Conservation (phyloP, 345 rosid genomes). For the Eucalyptus rudis region DNA sequence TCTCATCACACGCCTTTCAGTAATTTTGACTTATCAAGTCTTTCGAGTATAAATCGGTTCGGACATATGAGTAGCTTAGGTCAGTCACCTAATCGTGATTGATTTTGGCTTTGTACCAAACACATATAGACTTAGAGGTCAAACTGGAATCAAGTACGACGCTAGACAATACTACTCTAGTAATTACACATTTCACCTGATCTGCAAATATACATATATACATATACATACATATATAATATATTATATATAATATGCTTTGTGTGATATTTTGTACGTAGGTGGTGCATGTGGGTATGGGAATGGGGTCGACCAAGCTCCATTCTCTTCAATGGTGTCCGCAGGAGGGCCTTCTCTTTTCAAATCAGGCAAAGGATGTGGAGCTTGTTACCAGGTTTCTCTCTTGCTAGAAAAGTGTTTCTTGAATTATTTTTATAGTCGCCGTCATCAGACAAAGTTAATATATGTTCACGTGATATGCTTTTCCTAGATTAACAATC, state of each 20-base stretch:
- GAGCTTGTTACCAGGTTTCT: slow-evolving; percentile 54
- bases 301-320: slow-evolving; percentile 17
- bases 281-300: slow-evolving; percentile 75
- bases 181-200: background rate
- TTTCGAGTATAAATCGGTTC: background rate
- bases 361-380: slow-evolving; percentile 54
- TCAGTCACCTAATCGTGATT: background rate
- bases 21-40: background rate
- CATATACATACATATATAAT: no score
- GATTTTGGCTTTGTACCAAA: background rate
- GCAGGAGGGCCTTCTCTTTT: slow-evolving; percentile 48
- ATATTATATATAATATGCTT: background rate
- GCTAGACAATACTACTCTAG: background rate
- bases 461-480: background rate
- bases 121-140: background rate
- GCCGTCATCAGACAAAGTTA: accelerated
- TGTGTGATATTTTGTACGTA: background rate
- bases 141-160: background rate
- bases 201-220: background rate
- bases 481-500: background rate
- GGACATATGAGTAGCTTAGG: background rate
- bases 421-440: background rate
- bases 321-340: slow-evolving; percentile 29
- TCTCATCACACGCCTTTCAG: background rate
- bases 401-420: background rate